Evolutionary conservation across 192 early-diverging fungal species (phyloP).

Genomic region (Cetraspora pellucida): DNA sequence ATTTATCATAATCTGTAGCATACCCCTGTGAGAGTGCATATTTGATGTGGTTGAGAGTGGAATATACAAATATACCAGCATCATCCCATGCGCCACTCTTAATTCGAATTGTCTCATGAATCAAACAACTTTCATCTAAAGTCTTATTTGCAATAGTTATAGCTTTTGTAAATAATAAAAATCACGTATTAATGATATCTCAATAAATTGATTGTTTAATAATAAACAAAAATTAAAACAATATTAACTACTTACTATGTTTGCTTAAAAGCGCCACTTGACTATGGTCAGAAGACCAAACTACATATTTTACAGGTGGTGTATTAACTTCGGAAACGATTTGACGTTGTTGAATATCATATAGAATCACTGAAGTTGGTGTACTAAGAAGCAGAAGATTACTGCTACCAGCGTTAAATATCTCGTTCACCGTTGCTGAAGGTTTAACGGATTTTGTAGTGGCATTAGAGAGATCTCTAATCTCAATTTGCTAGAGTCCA

Average conservation of each 20-base stretch:
- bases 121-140: slow-evolving; percentile 84
- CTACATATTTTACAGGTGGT: slow-evolving; percentile 89
- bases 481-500: slow-evolving; percentile 63
- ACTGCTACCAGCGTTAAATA: slow-evolving; percentile 87
- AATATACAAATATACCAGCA: slow-evolving; percentile 88
- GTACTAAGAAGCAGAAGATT: slow-evolving; percentile 81
- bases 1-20: slow-evolving; percentile 27
- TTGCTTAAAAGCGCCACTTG: slow-evolving; percentile 93
- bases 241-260: slow-evolving; percentile 67
- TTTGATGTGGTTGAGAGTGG: slow-evolving; percentile 98
- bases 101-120: slow-evolving; percentile 97
- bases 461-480: slow-evolving; percentile 86
- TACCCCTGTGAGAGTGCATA: slow-evolving; percentile 92
- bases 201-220: neutral
- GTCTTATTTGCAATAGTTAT: slow-evolving; percentile 88
- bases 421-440: slow-evolving; percentile 76
- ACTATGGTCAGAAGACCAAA: slow-evolving; percentile 89
- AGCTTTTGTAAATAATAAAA: slow-evolving; percentile 47
- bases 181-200: slow-evolving; percentile 8
- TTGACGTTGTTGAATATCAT: slow-evolving; percentile 84
- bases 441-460: slow-evolving; percentile 89
- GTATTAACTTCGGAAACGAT: slow-evolving; percentile 77
- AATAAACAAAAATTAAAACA: neutral
- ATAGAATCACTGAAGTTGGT: slow-evolving; percentile 84
- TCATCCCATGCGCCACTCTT: slow-evolving; percentile 98